Evolutionary conservation across 495 filamentous ascomycete species (phyloP), one percentile per base, ranked within the genome.

Genomic region (Aspergillus steynii): DNA sequence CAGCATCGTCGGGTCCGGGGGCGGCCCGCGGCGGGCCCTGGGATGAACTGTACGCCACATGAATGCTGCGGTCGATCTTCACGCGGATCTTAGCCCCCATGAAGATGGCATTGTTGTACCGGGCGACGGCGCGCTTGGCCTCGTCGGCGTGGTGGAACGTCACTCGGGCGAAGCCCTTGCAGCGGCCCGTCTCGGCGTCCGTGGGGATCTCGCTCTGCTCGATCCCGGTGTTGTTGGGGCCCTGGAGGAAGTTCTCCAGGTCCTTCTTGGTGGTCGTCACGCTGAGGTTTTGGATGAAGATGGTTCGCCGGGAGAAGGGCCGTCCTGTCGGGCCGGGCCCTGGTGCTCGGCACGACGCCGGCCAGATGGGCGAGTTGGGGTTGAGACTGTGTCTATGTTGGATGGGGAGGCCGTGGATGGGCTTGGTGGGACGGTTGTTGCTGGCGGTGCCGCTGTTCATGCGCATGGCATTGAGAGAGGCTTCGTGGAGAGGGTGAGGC

Each of bases 61-160:
- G 59, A 5, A 62, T 52, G 27, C 61, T 57, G 1, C 56, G 63
- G 42, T 69, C 71, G 48, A 74, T 61, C 53, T 65, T 68, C 9
- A 77, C 70, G 10, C 71, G 58, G 26, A 77, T 72, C 5, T 61
- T 70, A 6, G 65, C 59, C 0, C 70, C 72, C 68, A 71, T 70
- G 64, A 76, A 77, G 9, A 54, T 54, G 45, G 68, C 52, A 7
- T 74, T 74, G 61, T 78, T 74, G 49, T 71, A 69, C 47, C 68
- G 63, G 8, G 56, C 54, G 10, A 73, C 66, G 8, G 67, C 73
- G 2, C 68, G 67, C 53, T 72, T 70, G 29, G 77, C 76, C 28
- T 77, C 73, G 0, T 78, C 75, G n/a, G 58, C 59, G 26, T 60
- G 71, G 29, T 56, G 66, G 61, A 78, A 71, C n/a, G 71, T 74